phyloP scores from a whole-genome alignment of 768 basidiomycete species.

The Hysterangium stoloniferum region DNA sequence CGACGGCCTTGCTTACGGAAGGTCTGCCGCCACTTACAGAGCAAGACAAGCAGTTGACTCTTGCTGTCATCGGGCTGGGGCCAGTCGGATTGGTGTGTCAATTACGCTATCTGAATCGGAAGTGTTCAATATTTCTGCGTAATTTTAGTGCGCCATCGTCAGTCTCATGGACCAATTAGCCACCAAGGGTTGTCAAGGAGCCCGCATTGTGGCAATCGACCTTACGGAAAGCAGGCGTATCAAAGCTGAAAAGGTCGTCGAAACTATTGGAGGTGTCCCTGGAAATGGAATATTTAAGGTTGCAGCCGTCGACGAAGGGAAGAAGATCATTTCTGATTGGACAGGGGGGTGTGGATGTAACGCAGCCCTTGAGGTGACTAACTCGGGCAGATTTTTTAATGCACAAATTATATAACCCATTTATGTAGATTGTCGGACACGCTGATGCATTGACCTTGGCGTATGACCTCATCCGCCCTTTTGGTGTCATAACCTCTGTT shows the following conservation, averaged over 20 bases:
- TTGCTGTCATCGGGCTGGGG: conserved; percentile 68
- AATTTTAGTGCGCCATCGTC: conserved; percentile 48
- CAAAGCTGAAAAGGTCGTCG: conserved; percentile 54
- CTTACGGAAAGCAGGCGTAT: conserved; percentile 46
- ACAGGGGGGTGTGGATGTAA: conserved; percentile 55
- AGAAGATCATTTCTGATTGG: conserved; percentile 39
- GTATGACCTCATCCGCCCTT: conserved; percentile 65
- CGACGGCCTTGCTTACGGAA: neutral
- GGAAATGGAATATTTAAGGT: conserved; percentile 44
- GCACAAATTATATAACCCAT: neutral
- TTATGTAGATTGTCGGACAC: conserved; percentile 58
- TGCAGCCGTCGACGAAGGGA: conserved; percentile 43
- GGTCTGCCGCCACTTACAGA: conserved; percentile 10
- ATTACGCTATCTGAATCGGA: neutral
- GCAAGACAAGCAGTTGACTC: conserved; percentile 45
- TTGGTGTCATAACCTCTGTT: conserved; percentile 68
- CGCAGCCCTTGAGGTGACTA: conserved; percentile 55
- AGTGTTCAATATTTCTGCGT: neutral
- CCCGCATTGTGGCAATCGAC: conserved; percentile 59
- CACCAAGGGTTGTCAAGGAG: conserved; percentile 32
- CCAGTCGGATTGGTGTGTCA: conserved; percentile 61
- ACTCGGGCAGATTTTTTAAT: neutral
- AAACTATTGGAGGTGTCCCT: conserved; percentile 37
- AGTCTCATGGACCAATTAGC: conserved; percentile 56
- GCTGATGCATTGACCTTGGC: conserved; percentile 54